Conservation (phyloP, 1,139 yeast genomes). For the Yamadazyma blattariae region DNA sequence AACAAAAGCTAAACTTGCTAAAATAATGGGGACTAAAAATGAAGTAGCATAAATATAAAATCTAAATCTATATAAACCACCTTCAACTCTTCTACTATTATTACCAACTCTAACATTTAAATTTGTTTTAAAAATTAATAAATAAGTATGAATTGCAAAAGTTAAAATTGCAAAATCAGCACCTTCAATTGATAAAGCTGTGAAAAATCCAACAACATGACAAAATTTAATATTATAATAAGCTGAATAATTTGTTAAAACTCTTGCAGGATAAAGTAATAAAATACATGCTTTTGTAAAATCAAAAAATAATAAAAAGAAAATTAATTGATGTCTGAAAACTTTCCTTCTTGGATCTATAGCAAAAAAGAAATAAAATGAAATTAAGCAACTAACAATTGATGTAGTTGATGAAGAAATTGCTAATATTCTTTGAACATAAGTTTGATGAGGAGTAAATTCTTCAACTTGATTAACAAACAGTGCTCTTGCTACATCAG, state of each 20-base stretch:
- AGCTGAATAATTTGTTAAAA: slow-evolving; percentile 46
- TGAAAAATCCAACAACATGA: slow-evolving; percentile 79
- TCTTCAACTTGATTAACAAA: slow-evolving; percentile 14
- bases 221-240: slow-evolving; percentile 57
- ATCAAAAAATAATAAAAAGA: slow-evolving; percentile 67
- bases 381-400: slow-evolving; percentile 50
- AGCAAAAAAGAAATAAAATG: slow-evolving; percentile 53
- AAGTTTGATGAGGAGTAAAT: slow-evolving; percentile 11
- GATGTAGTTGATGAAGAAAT: slow-evolving; percentile 59
- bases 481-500: not conserved
- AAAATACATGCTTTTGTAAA: slow-evolving; percentile 70
- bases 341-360: slow-evolving; percentile 61
- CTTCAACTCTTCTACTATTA: slow-evolving; percentile 45
- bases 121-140: slow-evolving; percentile 65
- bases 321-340: slow-evolving; percentile 71
- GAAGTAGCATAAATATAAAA: slow-evolving; percentile 58
- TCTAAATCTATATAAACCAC: slow-evolving; percentile 69
- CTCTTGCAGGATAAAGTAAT: slow-evolving; percentile 67
- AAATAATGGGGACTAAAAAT: slow-evolving; percentile 57
- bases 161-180: slow-evolving; percentile 82
- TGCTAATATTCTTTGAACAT: slow-evolving; percentile 32
- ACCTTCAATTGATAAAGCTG: slow-evolving; percentile 81
- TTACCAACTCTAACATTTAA: slow-evolving; percentile 44
- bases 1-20: slow-evolving; percentile 76
- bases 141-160: slow-evolving; percentile 79